Evolutionary conservation across 371 early-diverging fungal genomes (phyloP).

Genomic region (Globomyces sp.): DNA sequence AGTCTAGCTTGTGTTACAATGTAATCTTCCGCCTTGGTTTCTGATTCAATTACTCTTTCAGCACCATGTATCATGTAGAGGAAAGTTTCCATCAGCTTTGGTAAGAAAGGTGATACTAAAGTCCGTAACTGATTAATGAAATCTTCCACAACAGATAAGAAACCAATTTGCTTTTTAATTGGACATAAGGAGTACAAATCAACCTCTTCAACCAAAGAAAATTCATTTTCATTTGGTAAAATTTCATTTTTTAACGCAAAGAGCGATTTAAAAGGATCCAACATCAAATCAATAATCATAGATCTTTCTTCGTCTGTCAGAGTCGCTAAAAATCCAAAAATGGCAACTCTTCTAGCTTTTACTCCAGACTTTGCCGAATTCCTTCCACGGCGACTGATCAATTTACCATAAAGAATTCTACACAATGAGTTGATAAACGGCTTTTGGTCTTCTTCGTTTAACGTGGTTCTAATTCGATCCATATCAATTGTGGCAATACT

Average conservation of each 20-base stretch:
- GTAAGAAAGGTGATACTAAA: slow-evolving; percentile 65
- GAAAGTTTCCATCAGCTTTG: slow-evolving; percentile 58
- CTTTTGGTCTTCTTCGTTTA: slow-evolving; percentile 37
- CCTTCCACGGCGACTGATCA: slow-evolving; percentile 69
- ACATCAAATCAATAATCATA: slow-evolving; percentile 72
- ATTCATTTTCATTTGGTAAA: slow-evolving; percentile 3
- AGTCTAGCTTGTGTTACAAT: slow-evolving; percentile 54
- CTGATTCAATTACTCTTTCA: slow-evolving; percentile 13
- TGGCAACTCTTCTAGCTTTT: slow-evolving; percentile 69
- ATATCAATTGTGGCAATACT: slow-evolving; percentile 73
- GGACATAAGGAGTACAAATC: background rate
- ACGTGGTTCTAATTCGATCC: slow-evolving; percentile 52
- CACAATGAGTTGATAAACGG: slow-evolving; percentile 71
- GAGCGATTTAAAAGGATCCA: slow-evolving; percentile 66
- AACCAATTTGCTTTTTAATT: slow-evolving; percentile 73
- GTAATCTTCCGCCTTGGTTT: slow-evolving; percentile 27
- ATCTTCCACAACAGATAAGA: slow-evolving; percentile 76
- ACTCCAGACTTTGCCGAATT: slow-evolving; percentile 60
- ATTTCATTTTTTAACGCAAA: slow-evolving; percentile 22
- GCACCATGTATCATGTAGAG: slow-evolving; percentile 66
- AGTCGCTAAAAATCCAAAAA: slow-evolving; percentile 72
- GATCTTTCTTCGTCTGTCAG: slow-evolving; percentile 64
- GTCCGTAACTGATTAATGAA: slow-evolving; percentile 77
- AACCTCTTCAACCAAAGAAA: slow-evolving; percentile 36
- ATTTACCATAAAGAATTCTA: slow-evolving; percentile 87